Conservation (phyloP, 441 rosid genomes). For the Breynia disticha region DNA sequence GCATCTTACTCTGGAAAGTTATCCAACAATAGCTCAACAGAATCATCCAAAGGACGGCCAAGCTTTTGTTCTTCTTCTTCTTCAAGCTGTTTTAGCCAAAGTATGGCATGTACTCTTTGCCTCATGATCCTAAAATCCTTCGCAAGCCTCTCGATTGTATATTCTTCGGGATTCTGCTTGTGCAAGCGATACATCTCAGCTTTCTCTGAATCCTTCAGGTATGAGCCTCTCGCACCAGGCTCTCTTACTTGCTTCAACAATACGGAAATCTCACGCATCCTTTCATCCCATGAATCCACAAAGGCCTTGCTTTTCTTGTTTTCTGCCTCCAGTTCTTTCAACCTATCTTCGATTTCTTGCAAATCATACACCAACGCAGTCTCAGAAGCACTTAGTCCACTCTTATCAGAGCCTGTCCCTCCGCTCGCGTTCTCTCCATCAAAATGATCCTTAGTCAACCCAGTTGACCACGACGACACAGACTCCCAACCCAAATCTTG, state of each 20-base stretch:
- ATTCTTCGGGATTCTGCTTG: conserved; percentile 66
- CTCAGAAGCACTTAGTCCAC: conserved; percentile 22
- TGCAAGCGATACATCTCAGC: conserved; percentile 78
- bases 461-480: conserved; percentile 71
- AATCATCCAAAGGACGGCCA: conserved; percentile 77
- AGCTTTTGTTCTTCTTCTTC: conserved; percentile 80
- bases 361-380: conserved; percentile 26
- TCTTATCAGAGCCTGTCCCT: conserved; percentile 15
- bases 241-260: conserved; percentile 68
- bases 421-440: conserved; percentile 48
- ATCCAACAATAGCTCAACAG: conserved; percentile 80
- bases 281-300: conserved; percentile 46
- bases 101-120: conserved; percentile 90
- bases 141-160: conserved; percentile 67
- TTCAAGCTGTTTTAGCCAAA: conserved; percentile 78
- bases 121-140: conserved; percentile 85
- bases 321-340: conserved; percentile 33
- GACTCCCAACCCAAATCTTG: conserved; percentile 54
- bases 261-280: conserved; percentile 38
- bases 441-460: conserved; percentile 74
- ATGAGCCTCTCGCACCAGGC: conserved; percentile 81
- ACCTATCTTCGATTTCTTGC: conserved; percentile 36
- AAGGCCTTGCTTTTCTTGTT: conserved; percentile 32
- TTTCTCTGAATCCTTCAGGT: conserved; percentile 77
- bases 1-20: conserved; percentile 63